Evolutionary conservation across 441 rosid genomes (phyloP), one percentile per base, ranked within the genome.

Genomic region (Adansonia madagascariensis): DNA sequence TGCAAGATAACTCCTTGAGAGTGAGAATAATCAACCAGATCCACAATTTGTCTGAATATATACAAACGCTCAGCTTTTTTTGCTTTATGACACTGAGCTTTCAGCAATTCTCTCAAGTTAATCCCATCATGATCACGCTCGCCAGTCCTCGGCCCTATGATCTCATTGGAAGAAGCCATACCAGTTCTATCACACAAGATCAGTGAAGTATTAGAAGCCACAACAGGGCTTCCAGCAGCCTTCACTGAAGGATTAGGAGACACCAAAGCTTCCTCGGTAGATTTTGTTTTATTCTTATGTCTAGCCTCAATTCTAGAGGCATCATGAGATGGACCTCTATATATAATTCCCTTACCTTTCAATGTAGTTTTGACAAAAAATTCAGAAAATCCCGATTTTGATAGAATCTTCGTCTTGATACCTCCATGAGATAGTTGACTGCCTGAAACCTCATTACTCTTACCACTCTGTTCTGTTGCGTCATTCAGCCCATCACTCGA

Each of bases 381-480:
- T 75, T 92, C 95, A 8, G 96, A 89, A 83, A 95, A 92, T 24
- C 99, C 97, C 8, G 98, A 90, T 80, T 91, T 92, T 8, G 98
- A 86, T 31, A 93, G 82, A 67, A 91, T 92, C 89, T 93, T 95
- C 8, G 98, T 92, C 81, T 88, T 90, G 60, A 88, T 85, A 61
- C 89, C 85, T 57, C 85, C 86, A 78, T 74, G 81, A 73, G 89
- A 64, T 31, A 82, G 75, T 67, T 74, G 80, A 73, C 85, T 82
- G 17, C 79, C 79, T 4, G 80, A 81, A 55, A 64, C 71, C 79
- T 66, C 89, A 69, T 73, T 81, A n/a, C 73, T 80, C 75, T 86
- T 90, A 81, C 83, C 81, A 83, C 81, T 75, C 35, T 70, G 85
- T 74, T 84, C 88, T 44, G 68, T 49, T 31, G 52, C 85, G 75